Percentiles rank a stretch among this genome's conserved stretches.
Conservation (phyloP, 176 grass and related monocot species). For the Poa pratensis region DNA sequence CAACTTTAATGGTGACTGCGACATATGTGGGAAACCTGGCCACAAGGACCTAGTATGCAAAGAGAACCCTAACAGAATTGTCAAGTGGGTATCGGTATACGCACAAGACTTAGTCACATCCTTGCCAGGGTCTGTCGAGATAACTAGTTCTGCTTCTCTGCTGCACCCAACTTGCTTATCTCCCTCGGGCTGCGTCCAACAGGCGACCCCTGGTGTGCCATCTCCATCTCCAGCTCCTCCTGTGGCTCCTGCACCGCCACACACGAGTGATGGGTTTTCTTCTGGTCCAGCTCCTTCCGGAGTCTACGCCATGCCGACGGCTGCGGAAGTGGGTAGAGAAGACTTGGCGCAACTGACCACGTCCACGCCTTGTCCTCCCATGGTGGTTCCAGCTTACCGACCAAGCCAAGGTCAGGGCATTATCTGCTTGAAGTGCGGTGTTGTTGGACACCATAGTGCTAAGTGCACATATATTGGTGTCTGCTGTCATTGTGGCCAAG, state of each 20-base stretch:
- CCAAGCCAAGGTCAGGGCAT: too few species aligned
- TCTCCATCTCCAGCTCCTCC: conserved; percentile 3
- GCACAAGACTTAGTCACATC: not conserved
- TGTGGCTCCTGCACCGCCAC: not conserved
- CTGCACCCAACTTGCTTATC: not conserved
- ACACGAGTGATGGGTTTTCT: not conserved
- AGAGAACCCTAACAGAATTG: not conserved
- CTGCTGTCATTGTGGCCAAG: not conserved
- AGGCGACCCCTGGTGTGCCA: not conserved
- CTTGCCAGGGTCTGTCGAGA: not conserved
- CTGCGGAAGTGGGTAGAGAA: not conserved
- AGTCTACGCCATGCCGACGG: not conserved
- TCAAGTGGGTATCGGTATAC: not conserved
- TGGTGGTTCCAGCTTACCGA: not conserved
- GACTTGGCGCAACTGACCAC: not conserved
- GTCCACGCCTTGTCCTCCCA: not conserved
- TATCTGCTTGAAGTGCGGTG: not conserved
- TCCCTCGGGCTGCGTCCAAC: not conserved
- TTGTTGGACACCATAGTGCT: not conserved
- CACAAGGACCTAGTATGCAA: conserved; percentile 13
- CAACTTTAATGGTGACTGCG: not conserved
- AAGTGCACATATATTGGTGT: not conserved
- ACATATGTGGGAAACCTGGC: not conserved
- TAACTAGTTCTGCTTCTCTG: not conserved
- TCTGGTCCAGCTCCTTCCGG: not conserved